Conservation (phyloP, 1,284 basidiomycete genomes). For the Melampsora americana region DNA sequence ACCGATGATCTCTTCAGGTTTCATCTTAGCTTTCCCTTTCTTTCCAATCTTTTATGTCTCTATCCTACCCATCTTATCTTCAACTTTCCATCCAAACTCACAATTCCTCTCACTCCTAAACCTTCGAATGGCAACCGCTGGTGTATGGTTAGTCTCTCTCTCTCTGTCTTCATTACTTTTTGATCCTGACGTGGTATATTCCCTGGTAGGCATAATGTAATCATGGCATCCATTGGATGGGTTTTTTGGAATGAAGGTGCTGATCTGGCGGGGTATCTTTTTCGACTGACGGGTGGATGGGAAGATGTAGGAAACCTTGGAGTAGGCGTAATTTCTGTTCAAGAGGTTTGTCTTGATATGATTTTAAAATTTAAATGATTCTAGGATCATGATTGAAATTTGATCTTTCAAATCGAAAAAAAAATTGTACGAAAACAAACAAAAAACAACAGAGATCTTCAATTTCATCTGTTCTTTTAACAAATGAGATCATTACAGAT, state of each 20-base stretch:
- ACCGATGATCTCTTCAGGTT: constrained; percentile 17
- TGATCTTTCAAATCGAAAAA: background rate
- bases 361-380: no score
- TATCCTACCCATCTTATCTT: background rate
- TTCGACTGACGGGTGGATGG: background rate
- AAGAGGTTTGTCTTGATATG: background rate
- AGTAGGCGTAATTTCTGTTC: background rate
- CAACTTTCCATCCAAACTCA: background rate
- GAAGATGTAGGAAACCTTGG: background rate
- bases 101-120: background rate
- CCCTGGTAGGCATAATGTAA: constrained; percentile 28
- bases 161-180: background rate
- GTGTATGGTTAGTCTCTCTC: constrained; percentile 29
- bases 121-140: constrained; percentile 35
- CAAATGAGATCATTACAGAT: background rate
- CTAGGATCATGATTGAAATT: background rate
- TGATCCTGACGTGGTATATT: background rate
- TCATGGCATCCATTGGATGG: constrained; percentile 32
- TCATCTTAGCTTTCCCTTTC: constrained; percentile 24
- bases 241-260: constrained; percentile 30
- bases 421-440: no score
- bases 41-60: constrained; percentile 38
- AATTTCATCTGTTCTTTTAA: constrained; percentile 1
- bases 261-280: background rate
- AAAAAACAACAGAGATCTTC: background rate